Evolutionary conservation across 2,329 filamentous ascomycete genomes (phyloP).

Genomic region (Dactylonectria macrodidyma): DNA sequence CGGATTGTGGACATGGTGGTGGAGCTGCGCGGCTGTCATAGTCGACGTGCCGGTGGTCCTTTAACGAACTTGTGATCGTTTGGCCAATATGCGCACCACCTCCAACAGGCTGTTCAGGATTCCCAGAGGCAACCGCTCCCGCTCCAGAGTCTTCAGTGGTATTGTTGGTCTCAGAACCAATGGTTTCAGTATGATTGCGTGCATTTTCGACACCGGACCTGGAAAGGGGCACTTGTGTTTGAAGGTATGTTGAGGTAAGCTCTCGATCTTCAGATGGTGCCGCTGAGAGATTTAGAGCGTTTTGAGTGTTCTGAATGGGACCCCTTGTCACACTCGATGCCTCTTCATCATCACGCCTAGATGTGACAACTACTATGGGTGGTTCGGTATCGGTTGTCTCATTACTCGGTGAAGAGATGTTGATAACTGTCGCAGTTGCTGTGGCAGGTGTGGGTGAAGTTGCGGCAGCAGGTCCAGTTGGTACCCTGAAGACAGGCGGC

Average conservation of each 20-base stretch:
- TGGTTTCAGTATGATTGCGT: not conserved
- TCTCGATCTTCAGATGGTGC: not conserved
- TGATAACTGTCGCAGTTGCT: too few species aligned
- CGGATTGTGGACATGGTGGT: not conserved
- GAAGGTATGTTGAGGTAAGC: not conserved
- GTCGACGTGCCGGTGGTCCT: not conserved
- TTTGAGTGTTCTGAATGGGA: not conserved
- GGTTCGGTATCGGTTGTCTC: not conserved
- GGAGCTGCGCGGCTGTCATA: not conserved
- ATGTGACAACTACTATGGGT: not conserved
- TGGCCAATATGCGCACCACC: not conserved
- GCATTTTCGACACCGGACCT: not conserved
- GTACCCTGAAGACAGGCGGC: not conserved
- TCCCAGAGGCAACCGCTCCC: not conserved
- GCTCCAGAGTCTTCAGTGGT: not conserved
- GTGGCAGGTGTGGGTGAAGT: not conserved
- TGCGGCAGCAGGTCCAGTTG: not conserved
- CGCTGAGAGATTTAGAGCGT: not conserved
- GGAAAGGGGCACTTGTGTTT: not conserved
- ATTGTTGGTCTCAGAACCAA: not conserved
- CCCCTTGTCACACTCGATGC: not conserved
- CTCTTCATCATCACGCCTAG: not conserved
- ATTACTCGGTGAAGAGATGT: not conserved
- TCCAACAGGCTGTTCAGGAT: not conserved
- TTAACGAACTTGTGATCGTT: not conserved